These are phyloP conservation scores for Fonsecaea pugnacius DNA, from an alignment of 2,329 filamentous ascomycete genomes.

Conservation along the genomic window DNA sequence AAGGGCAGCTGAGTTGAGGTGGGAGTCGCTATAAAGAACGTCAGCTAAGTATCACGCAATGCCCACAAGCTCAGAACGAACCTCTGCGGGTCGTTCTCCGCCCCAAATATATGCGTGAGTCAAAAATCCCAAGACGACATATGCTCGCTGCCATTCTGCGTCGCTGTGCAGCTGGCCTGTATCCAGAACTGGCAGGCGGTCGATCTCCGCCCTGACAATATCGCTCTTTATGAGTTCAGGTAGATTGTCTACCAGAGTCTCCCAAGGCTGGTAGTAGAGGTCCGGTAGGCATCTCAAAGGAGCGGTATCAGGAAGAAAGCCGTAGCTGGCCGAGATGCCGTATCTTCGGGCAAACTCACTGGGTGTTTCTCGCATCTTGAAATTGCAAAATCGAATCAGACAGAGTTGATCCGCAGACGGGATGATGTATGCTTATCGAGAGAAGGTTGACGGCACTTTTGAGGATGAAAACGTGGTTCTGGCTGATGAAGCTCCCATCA, in stretches of 20 bases:
- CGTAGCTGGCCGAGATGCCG: conserved; percentile 53
- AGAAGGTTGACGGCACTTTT: neutral
- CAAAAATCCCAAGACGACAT: conserved; percentile 74
- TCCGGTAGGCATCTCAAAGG: conserved; percentile 77
- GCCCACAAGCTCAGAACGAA: conserved; percentile 42
- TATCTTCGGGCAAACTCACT: conserved; percentile 15
- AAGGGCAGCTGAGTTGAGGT: conserved; percentile 44
- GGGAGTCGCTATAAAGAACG: conserved; percentile 42
- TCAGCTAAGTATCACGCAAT: conserved; percentile 5
- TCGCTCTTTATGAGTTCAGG: conserved; percentile 77
- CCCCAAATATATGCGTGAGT: conserved; percentile 87
- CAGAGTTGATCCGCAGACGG: neutral
- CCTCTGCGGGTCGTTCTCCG: conserved; percentile 70
- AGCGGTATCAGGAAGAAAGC: conserved; percentile 78
- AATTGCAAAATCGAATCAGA: neutral
- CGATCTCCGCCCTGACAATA: conserved; percentile 73
- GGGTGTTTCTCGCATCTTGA: conserved; percentile 20
- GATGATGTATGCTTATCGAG: neutral
- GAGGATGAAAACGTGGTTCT: neutral
- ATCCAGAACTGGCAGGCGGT: conserved; percentile 76
- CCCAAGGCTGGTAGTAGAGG: conserved; percentile 90
- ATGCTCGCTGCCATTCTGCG: conserved; percentile 85
- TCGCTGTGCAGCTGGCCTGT: conserved; percentile 76
- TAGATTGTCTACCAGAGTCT: conserved; percentile 75
- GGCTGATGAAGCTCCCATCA: neutral